Evolutionary conservation across 371 early-diverging fungal species (phyloP), one percentile per base, ranked within the genome.

Genomic region (Mucor velutinosus): DNA sequence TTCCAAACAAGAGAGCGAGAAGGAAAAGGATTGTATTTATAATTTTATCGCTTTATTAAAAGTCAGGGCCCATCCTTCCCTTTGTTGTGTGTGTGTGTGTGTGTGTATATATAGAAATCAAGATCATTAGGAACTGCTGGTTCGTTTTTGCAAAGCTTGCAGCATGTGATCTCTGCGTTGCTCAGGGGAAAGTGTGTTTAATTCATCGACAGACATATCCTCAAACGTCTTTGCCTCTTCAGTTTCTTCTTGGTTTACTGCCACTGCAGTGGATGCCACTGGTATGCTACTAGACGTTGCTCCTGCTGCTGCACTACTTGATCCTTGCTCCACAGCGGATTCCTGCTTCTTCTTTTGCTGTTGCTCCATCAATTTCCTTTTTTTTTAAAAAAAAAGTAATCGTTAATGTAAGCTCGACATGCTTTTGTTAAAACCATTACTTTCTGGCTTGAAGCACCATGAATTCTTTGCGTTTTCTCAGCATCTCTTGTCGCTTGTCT

Each of bases 381-480:
- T 51, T 19, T n/a, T n/a, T n/a, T n/a, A n/a, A n/a, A n/a, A 7
- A 43, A 29, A 4, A 60, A 27, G 14, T 4, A 41, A 41, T 17
- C 0, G 29, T 43, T 43, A 62, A 32, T 32, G 11, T 32, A 32
- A 10, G 21, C 21, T 21, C n/a, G 6, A 25, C 49, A 5, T 62
- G 17, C 14, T 25, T 23, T 41, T 12, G 21, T 39, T 19, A 30
- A 19, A 19, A 63, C 8, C 72, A 82, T 72, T 80, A 88, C 91
- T 88, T 89, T 76, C 94, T 88, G 30, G 96, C 96, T 76, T 93
- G 91, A 62, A 91, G 78, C 12, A 96, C 86, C 95, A 96, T 95
- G 70, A 86, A 89, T 72, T 94, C 95, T 76, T 96, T 96, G 55
- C 94, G 86, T 58, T 86, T 88, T 70, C 86, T 84, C 65, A 96